Percentiles rank a stretch among this genome's conserved stretches.
Evolutionary conservation across 2,329 filamentous ascomycete genomes (phyloP).

Genomic region (Hirsutella thompsonii): DNA sequence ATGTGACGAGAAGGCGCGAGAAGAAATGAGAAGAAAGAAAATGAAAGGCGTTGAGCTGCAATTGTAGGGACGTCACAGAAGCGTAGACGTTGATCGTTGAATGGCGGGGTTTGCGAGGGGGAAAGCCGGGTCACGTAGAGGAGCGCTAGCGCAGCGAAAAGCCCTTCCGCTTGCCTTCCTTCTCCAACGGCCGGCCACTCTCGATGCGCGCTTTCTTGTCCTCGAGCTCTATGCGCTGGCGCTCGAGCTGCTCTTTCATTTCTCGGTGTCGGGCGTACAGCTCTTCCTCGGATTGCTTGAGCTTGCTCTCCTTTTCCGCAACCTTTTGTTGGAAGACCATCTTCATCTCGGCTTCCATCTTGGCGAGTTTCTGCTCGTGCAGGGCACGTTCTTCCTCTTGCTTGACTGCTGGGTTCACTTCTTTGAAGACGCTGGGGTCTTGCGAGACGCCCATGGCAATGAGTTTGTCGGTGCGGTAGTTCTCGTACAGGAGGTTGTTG

Average conservation of each 20-base stretch:
- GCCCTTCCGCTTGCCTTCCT: conserved; percentile 97
- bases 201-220: conserved; percentile 97
- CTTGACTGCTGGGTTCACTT: conserved; percentile 99
- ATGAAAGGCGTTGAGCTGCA: conserved; percentile 42
- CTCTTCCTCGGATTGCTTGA: conserved; percentile 99
- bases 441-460: conserved; percentile 97
- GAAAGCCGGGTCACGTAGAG: conserved; percentile 4
- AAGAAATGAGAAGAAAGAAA: conserved; percentile 29
- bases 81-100: conserved; percentile 42
- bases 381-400: conserved; percentile 97
- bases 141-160: conserved; percentile 90
- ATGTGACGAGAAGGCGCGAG: conserved; percentile 20
- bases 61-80: conserved; percentile 46
- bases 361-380: conserved; percentile 98
- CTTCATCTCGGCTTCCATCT: conserved; percentile 99
- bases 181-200: conserved; percentile 88
- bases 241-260: conserved; percentile 99
- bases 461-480: conserved; percentile 99
- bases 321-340: conserved; percentile 99
- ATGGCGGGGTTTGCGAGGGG: conserved; percentile 11
- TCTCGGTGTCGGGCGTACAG: conserved; percentile 94
- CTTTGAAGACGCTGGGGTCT: conserved; percentile 99
- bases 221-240: conserved; percentile 87
- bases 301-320: conserved; percentile 96
- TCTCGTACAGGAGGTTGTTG: conserved; percentile 97